Percentiles rank a stretch among this genome's conserved stretches.
Evolutionary conservation across 352 stramenopile species (phyloP).

Genomic region (Pythium grandisporangium): DNA sequence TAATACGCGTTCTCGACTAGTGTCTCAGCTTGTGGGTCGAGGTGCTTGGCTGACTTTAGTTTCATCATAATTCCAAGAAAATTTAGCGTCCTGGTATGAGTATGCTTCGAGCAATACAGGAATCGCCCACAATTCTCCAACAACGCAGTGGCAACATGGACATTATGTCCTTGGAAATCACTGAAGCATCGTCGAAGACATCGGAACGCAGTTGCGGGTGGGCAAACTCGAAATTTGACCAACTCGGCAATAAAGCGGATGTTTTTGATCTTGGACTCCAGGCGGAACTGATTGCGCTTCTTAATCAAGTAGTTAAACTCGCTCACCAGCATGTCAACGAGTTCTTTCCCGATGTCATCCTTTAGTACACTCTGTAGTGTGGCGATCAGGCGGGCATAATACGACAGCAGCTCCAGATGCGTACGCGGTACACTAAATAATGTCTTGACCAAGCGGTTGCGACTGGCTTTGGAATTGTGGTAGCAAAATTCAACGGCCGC

Average conservation of each 20-base stretch:
- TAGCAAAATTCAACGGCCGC: slow-evolving; percentile 95
- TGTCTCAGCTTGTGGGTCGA: slow-evolving; percentile 82
- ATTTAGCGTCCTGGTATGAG: slow-evolving; percentile 80
- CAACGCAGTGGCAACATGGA: slow-evolving; percentile 94
- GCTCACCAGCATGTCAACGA: slow-evolving; percentile 89
- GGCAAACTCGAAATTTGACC: slow-evolving; percentile 95
- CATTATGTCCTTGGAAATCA: slow-evolving; percentile 95
- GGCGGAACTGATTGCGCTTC: slow-evolving; percentile 90
- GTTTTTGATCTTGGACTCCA: slow-evolving; percentile 94
- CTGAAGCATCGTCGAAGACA: slow-evolving; percentile 92
- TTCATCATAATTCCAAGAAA: slow-evolving; percentile 95
- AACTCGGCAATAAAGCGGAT: slow-evolving; percentile 94
- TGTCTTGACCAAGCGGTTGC: slow-evolving; percentile 88
- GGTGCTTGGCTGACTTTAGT: slow-evolving; percentile 91
- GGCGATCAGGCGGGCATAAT: slow-evolving; percentile 92
- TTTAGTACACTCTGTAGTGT: slow-evolving; percentile 90
- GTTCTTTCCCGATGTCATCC: slow-evolving; percentile 84
- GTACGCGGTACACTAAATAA: slow-evolving; percentile 91
- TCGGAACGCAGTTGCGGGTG: slow-evolving; percentile 91
- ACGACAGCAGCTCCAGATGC: slow-evolving; percentile 91
- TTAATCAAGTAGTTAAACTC: slow-evolving; percentile 93
- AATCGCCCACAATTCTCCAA: slow-evolving; percentile 96
- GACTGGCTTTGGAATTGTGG: slow-evolving; percentile 91
- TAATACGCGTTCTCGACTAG: slow-evolving; percentile 91
- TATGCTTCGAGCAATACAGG: slow-evolving; percentile 93